Conservation (phyloP, 2,329 filamentous ascomycete species). For the Endocalyx cinctus region DNA sequence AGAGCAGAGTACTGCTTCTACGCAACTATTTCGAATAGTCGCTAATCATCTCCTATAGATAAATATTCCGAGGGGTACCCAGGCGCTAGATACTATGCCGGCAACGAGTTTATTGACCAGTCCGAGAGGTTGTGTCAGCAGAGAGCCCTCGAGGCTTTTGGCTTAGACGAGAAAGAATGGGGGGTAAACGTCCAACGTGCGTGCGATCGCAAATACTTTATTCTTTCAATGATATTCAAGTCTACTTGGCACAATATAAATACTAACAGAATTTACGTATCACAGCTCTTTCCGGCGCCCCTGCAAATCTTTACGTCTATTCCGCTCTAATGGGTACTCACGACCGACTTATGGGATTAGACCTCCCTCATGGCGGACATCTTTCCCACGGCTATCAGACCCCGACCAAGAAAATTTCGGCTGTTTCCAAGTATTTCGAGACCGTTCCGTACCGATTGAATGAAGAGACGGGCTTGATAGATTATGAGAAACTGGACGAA, state of each 20-base stretch:
- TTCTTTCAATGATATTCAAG: constrained; percentile 1
- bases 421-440: constrained; percentile 98
- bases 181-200: constrained; percentile 91
- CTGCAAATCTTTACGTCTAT: constrained; percentile 86
- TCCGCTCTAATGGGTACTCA: constrained; percentile 89
- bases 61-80: constrained; percentile 99
- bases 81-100: constrained; percentile 92
- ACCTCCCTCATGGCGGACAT: constrained; percentile 94
- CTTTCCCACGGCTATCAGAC: constrained; percentile 97
- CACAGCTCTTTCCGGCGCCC: constrained; percentile 68
- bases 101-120: constrained; percentile 93
- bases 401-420: constrained; percentile 91
- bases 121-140: constrained; percentile 86
- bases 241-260: neutral
- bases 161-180: constrained; percentile 80
- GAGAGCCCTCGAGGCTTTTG: constrained; percentile 82
- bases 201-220: too few species aligned
- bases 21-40: neutral
- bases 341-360: constrained; percentile 93
- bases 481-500: constrained; percentile 89
- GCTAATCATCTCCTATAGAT: constrained; percentile 50
- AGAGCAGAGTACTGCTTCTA: constrained; percentile 14
- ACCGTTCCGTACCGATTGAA: constrained; percentile 92
- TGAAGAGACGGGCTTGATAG: constrained; percentile 86
- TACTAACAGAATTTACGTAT: too few species aligned